These are phyloP conservation scores for Sophora flavescens DNA, from an alignment of 306 rosid species.

Conservation along the genomic window DNA sequence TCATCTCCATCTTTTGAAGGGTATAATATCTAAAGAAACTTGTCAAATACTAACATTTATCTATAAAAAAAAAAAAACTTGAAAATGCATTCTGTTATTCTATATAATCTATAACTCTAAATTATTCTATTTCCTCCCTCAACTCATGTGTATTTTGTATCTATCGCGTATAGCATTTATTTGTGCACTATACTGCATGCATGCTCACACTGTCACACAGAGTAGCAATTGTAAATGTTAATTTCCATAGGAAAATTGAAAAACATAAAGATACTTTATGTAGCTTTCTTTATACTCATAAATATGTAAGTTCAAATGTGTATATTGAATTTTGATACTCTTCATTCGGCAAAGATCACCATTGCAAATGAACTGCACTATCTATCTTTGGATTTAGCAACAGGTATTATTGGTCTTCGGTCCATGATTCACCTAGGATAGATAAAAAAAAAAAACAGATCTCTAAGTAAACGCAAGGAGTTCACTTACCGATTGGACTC, in stretches of 20 bases:
- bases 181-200: slow-evolving; percentile 1
- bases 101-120: too few relatives aligned
- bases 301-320: background rate
- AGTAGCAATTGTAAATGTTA: background rate
- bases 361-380: slow-evolving; percentile 5
- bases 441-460: slow-evolving; percentile 27
- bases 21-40: too few relatives aligned
- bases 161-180: background rate
- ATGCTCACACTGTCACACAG: background rate
- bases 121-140: background rate
- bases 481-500: slow-evolving; percentile 49
- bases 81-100: too few relatives aligned
- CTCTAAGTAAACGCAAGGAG: slow-evolving; percentile 44
- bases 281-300: background rate
- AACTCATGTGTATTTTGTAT: background rate
- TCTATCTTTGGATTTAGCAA: slow-evolving; percentile 35
- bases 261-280: background rate
- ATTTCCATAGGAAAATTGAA: background rate
- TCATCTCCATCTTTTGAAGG: too few relatives aligned
- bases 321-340: background rate
- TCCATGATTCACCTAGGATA: slow-evolving; percentile 55
- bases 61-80: too few relatives aligned
- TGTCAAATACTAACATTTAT: too few relatives aligned
- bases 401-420: slow-evolving; percentile 38
- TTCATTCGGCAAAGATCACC: slow-evolving; percentile 6